These are phyloP conservation scores for Lipomyces yamanashiensis DNA, from an alignment of 805 yeast species.

Conservation along the genomic window DNA sequence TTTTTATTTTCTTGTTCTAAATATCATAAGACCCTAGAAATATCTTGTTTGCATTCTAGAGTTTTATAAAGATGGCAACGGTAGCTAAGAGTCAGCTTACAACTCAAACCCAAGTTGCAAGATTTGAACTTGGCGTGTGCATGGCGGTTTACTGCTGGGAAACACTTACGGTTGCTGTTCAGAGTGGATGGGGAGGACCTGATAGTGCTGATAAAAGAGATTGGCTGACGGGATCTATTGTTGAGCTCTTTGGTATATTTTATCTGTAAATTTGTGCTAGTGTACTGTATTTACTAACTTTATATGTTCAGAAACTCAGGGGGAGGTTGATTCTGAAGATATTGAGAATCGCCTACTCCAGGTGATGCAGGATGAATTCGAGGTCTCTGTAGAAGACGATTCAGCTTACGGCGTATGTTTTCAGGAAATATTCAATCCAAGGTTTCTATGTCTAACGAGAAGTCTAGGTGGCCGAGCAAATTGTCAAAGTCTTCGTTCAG, in stretches of 20 bases:
- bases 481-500: conserved; percentile 69
- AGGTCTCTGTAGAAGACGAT: conserved; percentile 84
- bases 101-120: conserved; percentile 61
- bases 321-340: conserved; percentile 71
- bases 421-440: neutral
- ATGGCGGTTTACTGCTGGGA: conserved; percentile 94
- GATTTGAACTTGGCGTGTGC: conserved; percentile 90
- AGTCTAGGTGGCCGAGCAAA: conserved; percentile 61
- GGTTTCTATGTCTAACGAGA: neutral
- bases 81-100: conserved; percentile 19
- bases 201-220: conserved; percentile 89
- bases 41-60: neutral
- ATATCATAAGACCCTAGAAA: no score
- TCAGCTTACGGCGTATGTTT: conserved; percentile 59
- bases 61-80: conserved; percentile 6
- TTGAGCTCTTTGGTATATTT: conserved; percentile 65
- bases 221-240: conserved; percentile 84
- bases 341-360: conserved; percentile 84
- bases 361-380: conserved; percentile 96
- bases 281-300: neutral
- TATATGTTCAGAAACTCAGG: conserved; percentile 15
- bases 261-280: no score
- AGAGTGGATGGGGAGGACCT: conserved; percentile 94
- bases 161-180: conserved; percentile 84
- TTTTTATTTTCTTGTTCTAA: no score